Evolutionary conservation across 345 rosid genomes (phyloP).

Genomic region (Geranium brycei): DNA sequence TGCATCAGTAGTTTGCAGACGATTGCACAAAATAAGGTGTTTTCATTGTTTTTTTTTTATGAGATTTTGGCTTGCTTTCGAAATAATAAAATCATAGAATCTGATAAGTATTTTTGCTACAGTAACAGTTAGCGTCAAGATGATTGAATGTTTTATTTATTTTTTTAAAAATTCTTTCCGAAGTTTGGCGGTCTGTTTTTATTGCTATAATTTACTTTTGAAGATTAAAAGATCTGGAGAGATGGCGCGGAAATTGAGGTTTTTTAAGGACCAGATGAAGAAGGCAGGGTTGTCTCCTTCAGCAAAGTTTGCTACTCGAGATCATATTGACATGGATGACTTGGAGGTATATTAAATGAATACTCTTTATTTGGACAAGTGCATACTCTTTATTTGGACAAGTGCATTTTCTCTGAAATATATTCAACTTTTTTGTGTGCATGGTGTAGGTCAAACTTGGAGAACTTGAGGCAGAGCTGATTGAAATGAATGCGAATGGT

Average conservation of each 20-base stretch:
- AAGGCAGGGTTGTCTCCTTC: conserved; percentile 56
- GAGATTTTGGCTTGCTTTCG: not conserved
- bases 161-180: not conserved
- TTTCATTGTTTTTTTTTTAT: not conserved
- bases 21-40: not conserved
- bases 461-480: conserved; percentile 85
- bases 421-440: not conserved
- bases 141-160: not conserved
- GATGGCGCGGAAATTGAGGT: conserved; percentile 79
- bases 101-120: not conserved
- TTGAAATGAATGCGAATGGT: conserved; percentile 82
- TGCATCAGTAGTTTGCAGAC: not conserved
- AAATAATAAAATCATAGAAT: not conserved
- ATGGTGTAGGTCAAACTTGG: conserved; percentile 60
- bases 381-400: conserved; percentile 1
- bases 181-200: not conserved
- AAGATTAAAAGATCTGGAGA: conserved; percentile 86
- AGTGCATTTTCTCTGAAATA: conserved; percentile 4
- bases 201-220: conserved; percentile 11
- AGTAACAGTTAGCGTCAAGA: not conserved
- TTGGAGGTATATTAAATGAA: conserved; percentile 43
- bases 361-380: not conserved
- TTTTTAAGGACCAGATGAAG: conserved; percentile 81
- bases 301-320: conserved; percentile 19
- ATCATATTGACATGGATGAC: conserved; percentile 48